phyloP scores from a whole-genome alignment of 2,329 filamentous ascomycete species.

The Colletotrichum shisoi region DNA sequence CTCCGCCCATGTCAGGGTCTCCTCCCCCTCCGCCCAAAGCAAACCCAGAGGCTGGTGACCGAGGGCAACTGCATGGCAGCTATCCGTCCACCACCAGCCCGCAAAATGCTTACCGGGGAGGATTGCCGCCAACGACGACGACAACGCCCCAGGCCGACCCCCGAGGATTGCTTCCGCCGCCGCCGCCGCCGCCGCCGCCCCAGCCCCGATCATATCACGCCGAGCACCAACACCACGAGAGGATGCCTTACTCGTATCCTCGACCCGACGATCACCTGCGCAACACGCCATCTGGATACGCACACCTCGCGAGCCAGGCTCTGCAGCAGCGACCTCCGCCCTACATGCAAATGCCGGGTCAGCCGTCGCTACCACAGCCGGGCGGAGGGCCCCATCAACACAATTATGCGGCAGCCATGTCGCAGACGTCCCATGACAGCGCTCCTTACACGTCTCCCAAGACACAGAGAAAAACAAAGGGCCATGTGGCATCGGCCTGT shows the following conservation, averaged over 20 bases:
- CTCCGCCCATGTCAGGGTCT: conserved; percentile 78
- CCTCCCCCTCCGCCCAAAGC: conserved; percentile 67
- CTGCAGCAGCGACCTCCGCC: conserved; percentile 39
- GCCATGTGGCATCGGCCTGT: conserved; percentile 84
- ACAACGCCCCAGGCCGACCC: conserved; percentile 49
- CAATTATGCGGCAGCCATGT: conserved; percentile 45
- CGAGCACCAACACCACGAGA: conserved; percentile 49
- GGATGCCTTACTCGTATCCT: conserved; percentile 52
- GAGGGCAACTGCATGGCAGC: conserved; percentile 56
- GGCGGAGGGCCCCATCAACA: conserved; percentile 39
- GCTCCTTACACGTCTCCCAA: conserved; percentile 64
- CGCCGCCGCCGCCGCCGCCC: conserved; percentile 43
- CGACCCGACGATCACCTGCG: conserved; percentile 51
- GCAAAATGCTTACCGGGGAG: conserved; percentile 62
- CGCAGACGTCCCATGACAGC: conserved; percentile 52
- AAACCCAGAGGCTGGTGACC: conserved; percentile 65
- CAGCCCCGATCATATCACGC: conserved; percentile 51
- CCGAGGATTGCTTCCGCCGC: conserved; percentile 41
- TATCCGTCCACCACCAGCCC: conserved; percentile 52
- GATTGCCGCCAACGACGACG: conserved; percentile 41
- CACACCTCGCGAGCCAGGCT: conserved; percentile 34
- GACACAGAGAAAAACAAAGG: conserved; percentile 73
- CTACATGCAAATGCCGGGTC: conserved; percentile 44
- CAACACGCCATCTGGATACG: conserved; percentile 44
- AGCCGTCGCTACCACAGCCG: conserved; percentile 44